Evolutionary conservation across 116 monocot species (phyloP), one percentile per base, ranked within the genome.

Genomic region (Iris pallida): DNA sequence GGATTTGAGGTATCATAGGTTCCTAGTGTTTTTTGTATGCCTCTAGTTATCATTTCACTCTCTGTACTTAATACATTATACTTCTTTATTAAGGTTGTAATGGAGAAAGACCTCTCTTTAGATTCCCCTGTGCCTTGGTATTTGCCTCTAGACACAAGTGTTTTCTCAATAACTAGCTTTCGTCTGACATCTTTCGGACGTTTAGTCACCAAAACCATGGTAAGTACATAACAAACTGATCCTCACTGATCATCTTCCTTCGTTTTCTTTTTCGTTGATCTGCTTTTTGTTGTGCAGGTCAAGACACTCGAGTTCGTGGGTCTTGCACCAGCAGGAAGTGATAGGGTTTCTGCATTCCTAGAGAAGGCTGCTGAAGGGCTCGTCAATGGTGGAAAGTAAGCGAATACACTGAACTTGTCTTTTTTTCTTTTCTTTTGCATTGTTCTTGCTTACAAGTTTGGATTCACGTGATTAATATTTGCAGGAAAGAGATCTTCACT

Each of bases 351-450:
- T 4, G 77, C 90, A n/a, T 98, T 98, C 59, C 75, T 98, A 30
- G 98, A 98, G 77, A 92, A 86, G 76, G 98, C 92, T 51, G 92
- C 98, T 48, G 93, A 92, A 65, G 90, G 92, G 45, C 89, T 98
- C 47, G 85, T 92, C 30, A 88, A 87, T 49, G 98, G 98, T 63
- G 98, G 98, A 85, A 92, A 78, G 93, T 98, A 63, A 79, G 75
- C 42, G 4, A 61, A 14, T 10, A 5, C 8, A 49, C 43, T 67
- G 7, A 5, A 43, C 4, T 52, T 4, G 1, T 7, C 5, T 42
- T 16, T 70, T 55, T 6, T 47, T 16, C 9, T 48, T 43, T 44
- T 44, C n/a, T 48, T 9, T 5, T 9, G 7, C n/a, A n/a, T 48
- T 48, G 47, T 48, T 48, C 47, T 48, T 48, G 47, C 9, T 48